Conservation (phyloP, 768 basidiomycete genomes). For the Termitomyces eurrhizus region DNA sequence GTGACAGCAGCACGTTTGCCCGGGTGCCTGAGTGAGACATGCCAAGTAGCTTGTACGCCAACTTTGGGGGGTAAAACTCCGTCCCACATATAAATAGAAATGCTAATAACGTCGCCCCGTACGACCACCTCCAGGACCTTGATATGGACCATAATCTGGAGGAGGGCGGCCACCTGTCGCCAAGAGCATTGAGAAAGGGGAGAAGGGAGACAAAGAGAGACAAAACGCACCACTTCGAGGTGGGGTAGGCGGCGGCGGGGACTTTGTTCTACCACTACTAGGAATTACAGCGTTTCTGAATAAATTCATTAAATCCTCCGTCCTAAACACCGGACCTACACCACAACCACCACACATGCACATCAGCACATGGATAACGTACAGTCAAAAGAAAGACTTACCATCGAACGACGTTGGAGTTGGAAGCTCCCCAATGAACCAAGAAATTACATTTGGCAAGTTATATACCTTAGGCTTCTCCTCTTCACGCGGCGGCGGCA, state of each 20-base stretch:
- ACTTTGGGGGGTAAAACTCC: neutral
- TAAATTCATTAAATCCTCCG: slow-evolving; percentile 85
- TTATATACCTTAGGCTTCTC: slow-evolving; percentile 7
- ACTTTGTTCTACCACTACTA: slow-evolving; percentile 48
- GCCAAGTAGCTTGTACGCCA: neutral
- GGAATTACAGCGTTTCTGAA: slow-evolving; percentile 83
- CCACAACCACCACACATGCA: neutral
- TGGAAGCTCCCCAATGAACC: slow-evolving; percentile 14
- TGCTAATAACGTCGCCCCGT: slow-evolving; percentile 22
- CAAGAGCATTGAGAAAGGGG: neutral
- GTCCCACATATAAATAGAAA: neutral
- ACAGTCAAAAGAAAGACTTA: neutral
- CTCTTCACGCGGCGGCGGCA: slow-evolving; percentile 13
- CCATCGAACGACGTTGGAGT: slow-evolving; percentile 3
- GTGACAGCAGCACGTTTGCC: neutral
- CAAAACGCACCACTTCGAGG: slow-evolving; percentile 41
- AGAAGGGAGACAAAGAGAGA: neutral
- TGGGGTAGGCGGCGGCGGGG: slow-evolving; percentile 55
- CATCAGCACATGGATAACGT: neutral
- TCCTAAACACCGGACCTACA: slow-evolving; percentile 83
- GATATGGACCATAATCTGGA: slow-evolving; percentile 84
- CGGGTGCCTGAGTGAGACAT: neutral
- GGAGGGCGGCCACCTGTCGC: slow-evolving; percentile 64
- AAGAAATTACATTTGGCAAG: slow-evolving; percentile 12
- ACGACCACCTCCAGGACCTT: slow-evolving; percentile 52